These are phyloP conservation scores for Cytospora piceicola DNA, from an alignment of 2,329 filamentous ascomycete species.

Conservation along the genomic window DNA sequence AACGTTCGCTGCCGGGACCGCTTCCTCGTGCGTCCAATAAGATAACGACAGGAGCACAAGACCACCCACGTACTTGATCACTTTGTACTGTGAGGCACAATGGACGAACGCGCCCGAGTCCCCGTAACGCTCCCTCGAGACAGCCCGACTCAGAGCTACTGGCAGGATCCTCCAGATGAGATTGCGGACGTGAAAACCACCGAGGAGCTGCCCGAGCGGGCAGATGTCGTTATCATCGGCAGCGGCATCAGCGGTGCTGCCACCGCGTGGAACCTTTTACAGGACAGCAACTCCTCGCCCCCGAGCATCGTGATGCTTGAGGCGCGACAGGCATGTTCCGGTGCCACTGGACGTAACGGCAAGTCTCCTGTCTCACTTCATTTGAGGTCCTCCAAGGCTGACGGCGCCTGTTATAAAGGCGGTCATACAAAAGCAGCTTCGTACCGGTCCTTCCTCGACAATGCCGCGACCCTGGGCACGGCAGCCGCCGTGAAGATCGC, in stretches of 20 bases:
- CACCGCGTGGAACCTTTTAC: conserved; percentile 58
- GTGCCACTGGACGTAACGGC: conserved; percentile 65
- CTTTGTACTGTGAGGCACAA: conserved; percentile 25
- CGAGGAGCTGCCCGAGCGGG: conserved; percentile 52
- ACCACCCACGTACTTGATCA: not conserved
- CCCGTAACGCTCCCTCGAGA: conserved; percentile 53
- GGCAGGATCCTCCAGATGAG: conserved; percentile 59
- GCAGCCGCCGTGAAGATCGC: conserved; percentile 55
- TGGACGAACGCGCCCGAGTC: conserved; percentile 44
- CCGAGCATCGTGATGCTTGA: conserved; percentile 64
- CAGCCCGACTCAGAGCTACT: conserved; percentile 62
- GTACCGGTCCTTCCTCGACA: conserved; percentile 54
- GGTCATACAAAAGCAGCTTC: conserved; percentile 50
- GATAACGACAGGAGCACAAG: not conserved
- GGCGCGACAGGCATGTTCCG: conserved; percentile 67
- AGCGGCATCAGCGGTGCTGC: conserved; percentile 68
- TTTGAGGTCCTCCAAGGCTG: not conserved
- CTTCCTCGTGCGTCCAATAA: not conserved
- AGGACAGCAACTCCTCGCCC: conserved; percentile 22
- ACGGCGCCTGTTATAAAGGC: conserved; percentile 34
- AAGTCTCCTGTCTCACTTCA: conserved; percentile 24
- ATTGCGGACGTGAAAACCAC: conserved; percentile 55
- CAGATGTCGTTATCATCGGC: conserved; percentile 66
- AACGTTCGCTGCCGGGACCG: not conserved
- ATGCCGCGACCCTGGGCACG: conserved; percentile 50